Base-by-base conservation (phyloP, 1,284 basidiomycete genomes). In the Lentinula novae-zelandiae region DNA sequence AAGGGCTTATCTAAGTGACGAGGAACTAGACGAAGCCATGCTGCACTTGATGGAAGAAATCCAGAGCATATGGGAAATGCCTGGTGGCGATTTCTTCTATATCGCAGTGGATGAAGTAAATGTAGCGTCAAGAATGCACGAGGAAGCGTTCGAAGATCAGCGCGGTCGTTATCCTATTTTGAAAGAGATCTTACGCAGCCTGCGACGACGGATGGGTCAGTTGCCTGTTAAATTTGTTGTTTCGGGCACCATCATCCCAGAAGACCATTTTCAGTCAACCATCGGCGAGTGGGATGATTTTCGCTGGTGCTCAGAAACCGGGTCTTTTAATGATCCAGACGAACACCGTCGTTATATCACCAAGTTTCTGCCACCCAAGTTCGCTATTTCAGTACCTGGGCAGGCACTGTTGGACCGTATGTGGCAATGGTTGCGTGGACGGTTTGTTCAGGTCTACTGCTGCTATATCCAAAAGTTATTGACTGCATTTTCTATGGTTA, bases 301-400 rank as follows among this genome's bases (percentile, higher is more conserved):
- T 12, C 12, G n/a, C 12, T 61, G 60, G 60, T 52, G 38, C 39
- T 61, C 60, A 12, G 55, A 61, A 33, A 61, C 60, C 8, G 60
- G 55, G 2, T 12, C 49, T 2, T 61, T 61, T 39, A 36, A 57
- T 52, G n/a, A 51, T 31, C 17, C 15, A 31, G 55, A 61, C 5
- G 22, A 10, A 8, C 60, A 61, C 15, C 54, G 49, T 9, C 46
- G 39, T 13, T 61, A 61, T 27, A n/a, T 57, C 22, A 5, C 36
- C 5, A 15, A 27, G 34, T 61, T 61, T 36, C 36, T 57, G 22
- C 60, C 60, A 3, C 15, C 55, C 6, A 33, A 49, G n/a, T 27
- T 53, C 2, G 5, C 13, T 9, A 31, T 8, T 5, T 59, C 51
- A 27, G 27, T 20, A 5, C 27, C 20, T 8, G 36, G 50, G 15